phyloP scores from a whole-genome alignment of 2,329 filamentous ascomycete species.

The Scorias spongiosa region DNA sequence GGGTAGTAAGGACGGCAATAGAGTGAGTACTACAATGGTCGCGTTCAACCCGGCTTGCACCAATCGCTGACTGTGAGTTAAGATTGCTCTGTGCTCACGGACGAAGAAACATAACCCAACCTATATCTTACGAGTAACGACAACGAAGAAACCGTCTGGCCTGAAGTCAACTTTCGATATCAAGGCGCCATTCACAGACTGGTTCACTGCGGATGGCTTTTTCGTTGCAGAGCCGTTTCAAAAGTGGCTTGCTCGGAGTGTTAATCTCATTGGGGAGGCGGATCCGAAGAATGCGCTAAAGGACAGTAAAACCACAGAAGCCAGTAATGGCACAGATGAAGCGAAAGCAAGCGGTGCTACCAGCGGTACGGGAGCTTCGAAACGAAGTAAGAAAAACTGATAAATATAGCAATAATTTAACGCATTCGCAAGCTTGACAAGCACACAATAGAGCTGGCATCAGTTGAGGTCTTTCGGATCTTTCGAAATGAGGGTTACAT shows the following conservation, averaged over 20 bases:
- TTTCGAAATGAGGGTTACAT: too few relatives aligned
- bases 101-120: slow-evolving; percentile 66
- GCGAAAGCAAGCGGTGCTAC: neutral
- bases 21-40: slow-evolving; percentile 30
- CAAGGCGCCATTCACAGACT: slow-evolving; percentile 51
- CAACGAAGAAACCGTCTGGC: slow-evolving; percentile 6
- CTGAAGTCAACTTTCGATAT: slow-evolving; percentile 33
- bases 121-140: slow-evolving; percentile 58
- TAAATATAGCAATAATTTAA: neutral
- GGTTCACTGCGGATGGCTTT: slow-evolving; percentile 59
- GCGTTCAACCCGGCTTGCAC: neutral
- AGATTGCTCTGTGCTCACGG: slow-evolving; percentile 60
- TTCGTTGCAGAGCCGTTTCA: slow-evolving; percentile 67
- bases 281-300: slow-evolving; percentile 42
- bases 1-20: slow-evolving; percentile 53
- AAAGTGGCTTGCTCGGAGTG: slow-evolving; percentile 54
- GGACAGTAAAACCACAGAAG: slow-evolving; percentile 18
- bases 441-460: too few relatives aligned
- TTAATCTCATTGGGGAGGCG: slow-evolving; percentile 49
- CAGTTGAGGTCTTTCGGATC: too few relatives aligned
- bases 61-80: neutral
- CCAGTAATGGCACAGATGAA: slow-evolving; percentile 4
- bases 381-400: neutral
- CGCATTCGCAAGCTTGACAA: too few relatives aligned
- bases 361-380: neutral